Base-by-base conservation (phyloP, 2,329 filamentous ascomycete species). In the Pseudocercospora fijiensis region DNA sequence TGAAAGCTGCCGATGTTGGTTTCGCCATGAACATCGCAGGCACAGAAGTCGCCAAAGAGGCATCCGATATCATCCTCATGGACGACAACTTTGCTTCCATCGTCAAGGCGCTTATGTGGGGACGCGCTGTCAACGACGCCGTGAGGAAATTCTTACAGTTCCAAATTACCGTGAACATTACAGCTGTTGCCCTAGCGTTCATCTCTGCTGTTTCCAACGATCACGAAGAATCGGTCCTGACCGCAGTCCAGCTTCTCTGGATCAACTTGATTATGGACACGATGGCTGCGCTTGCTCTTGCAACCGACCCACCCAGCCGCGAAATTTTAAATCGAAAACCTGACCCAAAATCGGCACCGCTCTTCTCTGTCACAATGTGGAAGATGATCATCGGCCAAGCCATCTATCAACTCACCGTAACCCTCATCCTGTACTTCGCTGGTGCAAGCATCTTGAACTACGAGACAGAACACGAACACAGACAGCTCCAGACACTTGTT, bases 241-340 rank as follows among this genome's bases (percentile, higher is more conserved):
- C 87, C 1, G 92, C 92, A 10, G 92, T 96, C 26, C 93, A 97
- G 78, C 85, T 97, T 71, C 87, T 97, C 28, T 97, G 93, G 93
- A 92, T 97, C 72, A 97, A 96, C 73, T 82, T 97, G 71, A 97
- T 97, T 79, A 97, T 96, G 93, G 93, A 97, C 72, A 96, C 93
- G 0, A 91, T 97, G 65, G 93, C 92, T 24, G 92, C 92, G 16
- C 83, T 96, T 45, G 92, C 92, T 8, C 85, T 96, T 59, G 92
- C 92, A 1, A 96, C 92, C 1, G 92, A 96, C 75, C 91, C 92
- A n/a, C 92, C 92, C 0, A 90, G 90, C 11, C 88, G 90, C 58
- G 90, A 87, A 69, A 88, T 96, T 26, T 80, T 96, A 57, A 82
- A 96, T 70, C 87, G 92, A 61, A 92, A 91, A 77, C 91, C 91